These are phyloP conservation scores for Penicillium sp. DNA, from an alignment of 2,329 filamentous ascomycete genomes.

Conservation along the genomic window DNA sequence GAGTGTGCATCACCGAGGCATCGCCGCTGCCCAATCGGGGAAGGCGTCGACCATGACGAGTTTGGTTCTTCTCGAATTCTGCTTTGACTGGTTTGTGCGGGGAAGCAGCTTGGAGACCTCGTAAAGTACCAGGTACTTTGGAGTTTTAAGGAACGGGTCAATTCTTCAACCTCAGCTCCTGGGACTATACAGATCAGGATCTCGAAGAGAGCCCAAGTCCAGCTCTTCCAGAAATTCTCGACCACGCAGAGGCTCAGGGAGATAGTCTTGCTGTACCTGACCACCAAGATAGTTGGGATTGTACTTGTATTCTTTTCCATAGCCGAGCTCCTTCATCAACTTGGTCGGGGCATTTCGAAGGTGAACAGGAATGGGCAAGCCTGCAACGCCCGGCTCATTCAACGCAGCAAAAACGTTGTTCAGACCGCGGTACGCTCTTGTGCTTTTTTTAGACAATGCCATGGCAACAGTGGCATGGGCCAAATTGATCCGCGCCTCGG, in stretches of 20 bases:
- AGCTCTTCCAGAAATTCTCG: conserved; percentile 73
- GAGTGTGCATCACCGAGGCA: not conserved
- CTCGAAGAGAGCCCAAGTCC: conserved; percentile 75
- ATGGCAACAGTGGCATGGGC: conserved; percentile 84
- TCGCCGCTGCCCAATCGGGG: not conserved
- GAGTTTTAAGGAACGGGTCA: not conserved
- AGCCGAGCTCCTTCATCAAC: conserved; percentile 89
- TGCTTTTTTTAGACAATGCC: conserved; percentile 78
- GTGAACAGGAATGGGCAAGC: conserved; percentile 79
- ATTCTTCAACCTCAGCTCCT: not conserved
- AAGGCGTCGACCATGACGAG: not conserved
- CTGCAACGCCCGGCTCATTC: conserved; percentile 77
- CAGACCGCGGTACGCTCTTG: conserved; percentile 76
- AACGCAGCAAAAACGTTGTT: conserved; percentile 77
- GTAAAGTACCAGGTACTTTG: not conserved
- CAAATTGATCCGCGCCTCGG: conserved; percentile 88
- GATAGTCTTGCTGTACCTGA: conserved; percentile 78
- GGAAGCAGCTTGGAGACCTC: not conserved
- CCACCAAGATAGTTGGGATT: conserved; percentile 87
- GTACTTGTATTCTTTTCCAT: conserved; percentile 92
- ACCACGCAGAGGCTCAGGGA: conserved; percentile 73
- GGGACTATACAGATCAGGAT: conserved; percentile 57
- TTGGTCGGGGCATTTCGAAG: conserved; percentile 87
- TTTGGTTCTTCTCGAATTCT: not conserved
- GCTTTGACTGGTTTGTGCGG: not conserved